Base-by-base conservation (phyloP, 164 flowering plant species). In the Vitis riparia region DNA sequence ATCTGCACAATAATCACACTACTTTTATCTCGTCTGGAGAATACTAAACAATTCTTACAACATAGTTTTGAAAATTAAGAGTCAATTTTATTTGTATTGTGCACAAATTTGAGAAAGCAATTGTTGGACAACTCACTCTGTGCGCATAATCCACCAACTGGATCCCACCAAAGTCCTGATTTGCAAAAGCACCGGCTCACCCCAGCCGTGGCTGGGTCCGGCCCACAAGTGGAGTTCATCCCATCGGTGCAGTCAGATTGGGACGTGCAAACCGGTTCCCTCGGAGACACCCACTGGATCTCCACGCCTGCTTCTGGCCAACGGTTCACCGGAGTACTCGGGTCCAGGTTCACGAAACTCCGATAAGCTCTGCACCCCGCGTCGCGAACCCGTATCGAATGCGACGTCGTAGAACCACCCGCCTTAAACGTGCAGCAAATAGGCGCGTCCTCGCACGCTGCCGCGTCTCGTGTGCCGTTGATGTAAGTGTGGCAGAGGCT, bases 231-330 rank as follows among this genome's bases (percentile, higher is more conserved):
- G 5, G 91, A 79, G 57, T 71, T 78, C 48, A 48, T 15, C 48
- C 58, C 71, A 1, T 44, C 81, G 30, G 51, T 71, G 55, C 91
- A 88, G 59, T 84, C 88, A n/a, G 67, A 47, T 73, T 77, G 82
- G 2, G 71, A 30, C 23, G 65, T 51, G 50, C 91, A 88, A 3
- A 64, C 51, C 27, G 86, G 86, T 68, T 88, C 88, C 59, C 8
- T 63, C 5, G 91, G 91, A 65, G 63, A 49, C 56, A 52, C 51
- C 89, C 89, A 87, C 81, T 84, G 79, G 10, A 87, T 70, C 79
- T 80, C 86, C 70, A 87, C 11, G 1, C 86, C 89, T 17, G 89
- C 82, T 12, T 51, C 61, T 11, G 83, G 82, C 91, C 91, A 88
- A 62, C 59, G 49, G 53, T 19, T 63, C 14, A 82, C 83, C 14